These are phyloP conservation scores for Cercospora sp. DNA, from an alignment of 2,329 filamentous ascomycete genomes.

Conservation along the genomic window DNA sequence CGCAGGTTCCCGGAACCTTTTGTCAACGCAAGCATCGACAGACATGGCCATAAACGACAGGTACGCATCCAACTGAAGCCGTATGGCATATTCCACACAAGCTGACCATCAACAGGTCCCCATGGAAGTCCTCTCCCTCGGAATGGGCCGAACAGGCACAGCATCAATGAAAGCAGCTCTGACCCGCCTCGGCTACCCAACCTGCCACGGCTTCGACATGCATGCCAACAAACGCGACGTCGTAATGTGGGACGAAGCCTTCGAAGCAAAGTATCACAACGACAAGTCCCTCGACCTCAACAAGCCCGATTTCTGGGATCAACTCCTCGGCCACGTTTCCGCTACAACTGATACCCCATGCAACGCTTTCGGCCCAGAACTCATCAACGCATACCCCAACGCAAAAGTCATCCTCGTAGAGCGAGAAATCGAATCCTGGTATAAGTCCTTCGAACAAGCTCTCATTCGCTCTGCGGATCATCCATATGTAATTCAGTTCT, in stretches of 20 bases:
- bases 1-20: constrained; percentile 47
- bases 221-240: constrained; percentile 59
- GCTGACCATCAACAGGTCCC: constrained; percentile 46
- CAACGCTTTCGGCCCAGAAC: constrained; percentile 39
- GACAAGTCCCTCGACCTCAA: constrained; percentile 13
- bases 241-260: constrained; percentile 67
- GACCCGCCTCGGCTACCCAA: constrained; percentile 26
- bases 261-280: constrained; percentile 52
- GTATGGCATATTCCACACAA: not conserved
- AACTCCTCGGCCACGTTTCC: constrained; percentile 35
- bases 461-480: constrained; percentile 17
- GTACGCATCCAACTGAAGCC: not conserved
- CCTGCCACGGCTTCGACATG: constrained; percentile 29
- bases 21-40: constrained; percentile 63
- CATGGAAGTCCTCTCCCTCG: constrained; percentile 29
- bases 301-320: constrained; percentile 32
- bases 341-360: constrained; percentile 39
- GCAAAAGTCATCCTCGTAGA: constrained; percentile 31
- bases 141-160: constrained; percentile 30
- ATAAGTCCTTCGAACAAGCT: constrained; percentile 23
- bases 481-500: not conserved
- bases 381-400: constrained; percentile 36
- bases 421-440: constrained; percentile 28
- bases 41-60: constrained; percentile 45
- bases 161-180: constrained; percentile 27